Base-by-base conservation (phyloP, 1,284 basidiomycete species). In the Peniophora sp. region DNA sequence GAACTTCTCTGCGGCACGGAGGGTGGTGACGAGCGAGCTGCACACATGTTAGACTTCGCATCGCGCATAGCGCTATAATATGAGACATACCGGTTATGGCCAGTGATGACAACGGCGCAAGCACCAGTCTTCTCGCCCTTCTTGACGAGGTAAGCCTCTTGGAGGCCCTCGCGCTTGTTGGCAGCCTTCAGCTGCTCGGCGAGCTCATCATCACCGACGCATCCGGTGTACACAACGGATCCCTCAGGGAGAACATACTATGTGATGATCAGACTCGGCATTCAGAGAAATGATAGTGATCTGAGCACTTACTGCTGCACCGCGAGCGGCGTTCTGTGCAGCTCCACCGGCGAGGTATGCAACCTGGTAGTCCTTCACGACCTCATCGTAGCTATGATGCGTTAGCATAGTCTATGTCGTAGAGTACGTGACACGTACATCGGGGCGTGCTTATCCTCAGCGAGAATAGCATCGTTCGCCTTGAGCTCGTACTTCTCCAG, bases 261-360 rank as follows among this genome's bases (percentile, higher is more conserved):
- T n/a, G n/a, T n/a, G n/a, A n/a, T n/a, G 62, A 1, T 51, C 24
- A 45, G 52, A 2, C 37, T 20, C 15, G 37, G 8, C 8, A 51
- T 36, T 18, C n/a, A n/a, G n/a, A n/a, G n/a, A n/a, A n/a, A 24
- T 47, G n/a, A 48, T 36, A 32, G 35, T 55, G 6, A 11, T n/a
- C n/a, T n/a, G n/a, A n/a, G n/a, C n/a, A 83, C 92, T 63, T 71
- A 97, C 92, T 54, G 97, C 92, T 60, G 95, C 96, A 59, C 86
- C 94, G 53, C 97, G 89, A 52, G 96, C 95, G 58, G 94, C 84
- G 66, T 99, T 99, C 70, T 99, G 97, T 22, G 93, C 85, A 37
- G 95, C 96, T 64, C 97, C 97, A 53, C 97, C 97, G 46, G 97
- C 96, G 52, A 99, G 92, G 64, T 97, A 99, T 52, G 84, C 87